Evolutionary conservation across 2,329 filamentous ascomycete species (phyloP), one percentile per base, ranked within the genome.

Genomic region (Aaosphaeria arxii): DNA sequence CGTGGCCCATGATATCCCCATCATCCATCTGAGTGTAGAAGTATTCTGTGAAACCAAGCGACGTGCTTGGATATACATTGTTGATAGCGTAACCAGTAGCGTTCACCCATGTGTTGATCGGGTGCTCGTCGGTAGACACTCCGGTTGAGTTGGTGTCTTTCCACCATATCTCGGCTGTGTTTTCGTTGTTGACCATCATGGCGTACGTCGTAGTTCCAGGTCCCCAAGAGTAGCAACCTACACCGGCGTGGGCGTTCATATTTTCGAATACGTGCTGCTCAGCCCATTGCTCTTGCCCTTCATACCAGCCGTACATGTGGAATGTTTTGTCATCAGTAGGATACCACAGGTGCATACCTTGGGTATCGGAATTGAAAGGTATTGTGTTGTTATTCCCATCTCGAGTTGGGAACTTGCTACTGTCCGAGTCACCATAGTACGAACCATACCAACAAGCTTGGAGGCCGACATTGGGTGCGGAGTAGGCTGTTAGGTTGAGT

Each of bases 381-480:
- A 59, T 54, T 2, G 58, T 54, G 30, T 61, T 63, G 4, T 50
- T 42, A 7, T 44, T 6, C n/a, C 69, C 65, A 4, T 53, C 57
- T 4, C 59, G 52, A 6, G 66, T 64, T 1, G 70, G 69, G 30
- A 69, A 69, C 40, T 74, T 70, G 6, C 62, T 52, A 42, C 70
- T 73, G 49, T 75, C 71, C 11, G 62, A 50, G 40, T 66, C 63
- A 38, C 64, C 65, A 41, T 69, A 69, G 32, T 80, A 73, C 40
- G 96, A 78, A 0, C 94, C 94, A 66, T 96, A 87, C 17, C 85
- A 77, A 43, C 85, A 86, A n/a, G 91, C 86, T 63, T 95, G 89
- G 31, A 94, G 73, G 3, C 94, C 94, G 42, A 95, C 87, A 1
- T 89, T 84, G 60, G 97, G 97, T 1, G 90, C 87, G 73, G 97